phyloP scores from a whole-genome alignment of 2,329 filamentous ascomycete genomes.

The Talaromyces sp. region DNA sequence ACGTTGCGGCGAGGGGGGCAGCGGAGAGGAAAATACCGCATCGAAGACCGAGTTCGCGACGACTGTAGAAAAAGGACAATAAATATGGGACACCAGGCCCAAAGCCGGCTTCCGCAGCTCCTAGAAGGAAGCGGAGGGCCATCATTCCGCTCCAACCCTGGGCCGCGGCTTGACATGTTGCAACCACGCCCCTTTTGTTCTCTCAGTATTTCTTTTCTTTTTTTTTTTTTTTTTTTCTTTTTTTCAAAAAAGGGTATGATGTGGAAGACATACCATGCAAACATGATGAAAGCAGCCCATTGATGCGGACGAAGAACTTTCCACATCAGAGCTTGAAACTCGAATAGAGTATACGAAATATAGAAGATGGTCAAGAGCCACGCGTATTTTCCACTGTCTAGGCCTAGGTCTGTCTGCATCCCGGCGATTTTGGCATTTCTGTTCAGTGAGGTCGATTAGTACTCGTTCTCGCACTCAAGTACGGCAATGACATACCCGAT shows the following conservation, averaged over 20 bases:
- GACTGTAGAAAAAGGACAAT: conserved; percentile 57
- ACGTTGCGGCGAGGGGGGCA: conserved; percentile 71
- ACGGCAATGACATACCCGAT: conserved; percentile 36
- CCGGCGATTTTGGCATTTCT: conserved; percentile 55
- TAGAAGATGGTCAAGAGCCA: conserved; percentile 55
- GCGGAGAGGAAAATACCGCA: conserved; percentile 54
- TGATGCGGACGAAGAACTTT: conserved; percentile 41
- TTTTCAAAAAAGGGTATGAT: too few species aligned
- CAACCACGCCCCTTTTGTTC: conserved; percentile 44
- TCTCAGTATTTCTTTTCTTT: background rate
- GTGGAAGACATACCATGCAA: conserved; percentile 35
- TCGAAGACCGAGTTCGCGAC: conserved; percentile 54
- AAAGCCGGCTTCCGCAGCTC: conserved; percentile 46
- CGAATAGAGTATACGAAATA: conserved; percentile 46
- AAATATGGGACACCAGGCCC: conserved; percentile 49
- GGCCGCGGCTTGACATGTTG: conserved; percentile 46
- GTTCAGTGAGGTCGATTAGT: conserved; percentile 16
- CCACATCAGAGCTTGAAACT: conserved; percentile 45
- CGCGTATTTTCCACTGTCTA: conserved; percentile 47
- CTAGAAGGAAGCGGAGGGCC: conserved; percentile 49
- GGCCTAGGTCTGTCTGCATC: conserved; percentile 49
- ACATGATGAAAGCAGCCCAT: conserved; percentile 44
- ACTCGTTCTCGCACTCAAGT: background rate
- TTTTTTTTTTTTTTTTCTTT: too few species aligned
- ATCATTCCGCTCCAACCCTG: conserved; percentile 47